These are phyloP conservation scores for Xylariaceae sp. DNA, from an alignment of 2,329 filamentous ascomycete genomes.

Conservation along the genomic window DNA sequence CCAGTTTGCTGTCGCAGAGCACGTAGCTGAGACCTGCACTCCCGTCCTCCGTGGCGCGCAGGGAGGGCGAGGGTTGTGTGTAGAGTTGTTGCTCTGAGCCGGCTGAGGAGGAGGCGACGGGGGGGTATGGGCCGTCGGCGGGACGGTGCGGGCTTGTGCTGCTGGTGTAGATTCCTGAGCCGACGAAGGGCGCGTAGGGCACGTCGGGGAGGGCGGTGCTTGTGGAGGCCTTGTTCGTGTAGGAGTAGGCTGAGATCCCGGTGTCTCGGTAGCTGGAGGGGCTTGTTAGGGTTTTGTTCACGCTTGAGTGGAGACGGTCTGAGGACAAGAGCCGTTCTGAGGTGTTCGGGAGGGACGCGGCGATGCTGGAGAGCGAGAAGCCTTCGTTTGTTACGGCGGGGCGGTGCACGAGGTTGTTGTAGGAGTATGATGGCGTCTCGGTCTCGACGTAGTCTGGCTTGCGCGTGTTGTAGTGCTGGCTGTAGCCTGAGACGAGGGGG, in stretches of 20 bases:
- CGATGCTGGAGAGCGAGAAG: slow-evolving; percentile 40
- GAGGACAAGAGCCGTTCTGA: slow-evolving; percentile 26
- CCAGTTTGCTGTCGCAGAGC: slow-evolving; percentile 27
- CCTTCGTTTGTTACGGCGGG: slow-evolving; percentile 32
- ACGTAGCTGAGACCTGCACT: slow-evolving; percentile 26
- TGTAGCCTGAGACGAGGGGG: slow-evolving; percentile 32
- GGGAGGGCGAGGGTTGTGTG: neutral
- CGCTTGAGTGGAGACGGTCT: slow-evolving; percentile 33
- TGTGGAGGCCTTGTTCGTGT: slow-evolving; percentile 16
- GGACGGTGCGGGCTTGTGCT: slow-evolving; percentile 1
- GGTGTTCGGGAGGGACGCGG: slow-evolving; percentile 36
- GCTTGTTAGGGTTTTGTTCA: slow-evolving; percentile 31
- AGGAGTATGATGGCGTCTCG: slow-evolving; percentile 32
- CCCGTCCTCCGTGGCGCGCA: slow-evolving; percentile 19
- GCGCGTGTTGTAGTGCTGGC: slow-evolving; percentile 25
- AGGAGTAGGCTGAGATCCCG: slow-evolving; percentile 25
- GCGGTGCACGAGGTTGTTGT: slow-evolving; percentile 36
- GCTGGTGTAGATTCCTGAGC: slow-evolving; percentile 18
- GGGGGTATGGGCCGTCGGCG: no score
- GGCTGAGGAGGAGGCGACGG: no score
- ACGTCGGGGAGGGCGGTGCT: slow-evolving; percentile 26
- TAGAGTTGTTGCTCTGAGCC: no score
- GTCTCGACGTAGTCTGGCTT: slow-evolving; percentile 36
- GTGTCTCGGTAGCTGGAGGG: slow-evolving; percentile 31
- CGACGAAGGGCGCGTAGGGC: slow-evolving; percentile 28